These are phyloP conservation scores for Vitis cinerea DNA, from an alignment of 164 flowering plant species.

Conservation along the genomic window DNA sequence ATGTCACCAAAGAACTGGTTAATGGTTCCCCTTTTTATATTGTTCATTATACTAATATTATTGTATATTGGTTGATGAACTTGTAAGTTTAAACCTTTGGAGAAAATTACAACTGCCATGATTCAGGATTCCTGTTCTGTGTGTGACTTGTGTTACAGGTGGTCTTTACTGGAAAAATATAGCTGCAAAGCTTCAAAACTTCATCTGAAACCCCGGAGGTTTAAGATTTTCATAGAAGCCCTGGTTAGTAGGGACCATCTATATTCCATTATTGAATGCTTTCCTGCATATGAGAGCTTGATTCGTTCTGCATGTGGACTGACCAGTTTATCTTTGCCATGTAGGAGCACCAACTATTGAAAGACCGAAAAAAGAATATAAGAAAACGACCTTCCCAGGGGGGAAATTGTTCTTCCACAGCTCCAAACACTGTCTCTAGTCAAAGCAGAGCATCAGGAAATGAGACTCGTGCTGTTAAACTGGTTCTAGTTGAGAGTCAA, in stretches of 20 bases:
- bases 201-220: constrained; percentile 93
- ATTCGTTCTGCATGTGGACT: constrained; percentile 12
- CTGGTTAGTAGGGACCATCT: constrained; percentile 61
- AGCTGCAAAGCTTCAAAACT: constrained; percentile 97
- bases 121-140: background rate
- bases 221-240: constrained; percentile 82
- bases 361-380: constrained; percentile 76
- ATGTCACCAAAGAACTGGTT: no score
- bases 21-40: no score
- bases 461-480: constrained; percentile 53
- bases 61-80: no score
- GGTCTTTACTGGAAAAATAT: constrained; percentile 95
- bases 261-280: background rate
- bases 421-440: constrained; percentile 36
- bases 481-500: constrained; percentile 65
- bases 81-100: background rate
- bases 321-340: constrained; percentile 21
- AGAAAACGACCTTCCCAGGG: constrained; percentile 53
- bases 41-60: no score
- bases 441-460: constrained; percentile 49
- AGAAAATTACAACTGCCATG: background rate
- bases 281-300: constrained; percentile 1
- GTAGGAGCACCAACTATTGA: constrained; percentile 95
- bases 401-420: constrained; percentile 44
- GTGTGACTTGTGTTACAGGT: constrained; percentile 48